Base-by-base conservation (phyloP, 805 yeast species). In the Candida maesae region DNA sequence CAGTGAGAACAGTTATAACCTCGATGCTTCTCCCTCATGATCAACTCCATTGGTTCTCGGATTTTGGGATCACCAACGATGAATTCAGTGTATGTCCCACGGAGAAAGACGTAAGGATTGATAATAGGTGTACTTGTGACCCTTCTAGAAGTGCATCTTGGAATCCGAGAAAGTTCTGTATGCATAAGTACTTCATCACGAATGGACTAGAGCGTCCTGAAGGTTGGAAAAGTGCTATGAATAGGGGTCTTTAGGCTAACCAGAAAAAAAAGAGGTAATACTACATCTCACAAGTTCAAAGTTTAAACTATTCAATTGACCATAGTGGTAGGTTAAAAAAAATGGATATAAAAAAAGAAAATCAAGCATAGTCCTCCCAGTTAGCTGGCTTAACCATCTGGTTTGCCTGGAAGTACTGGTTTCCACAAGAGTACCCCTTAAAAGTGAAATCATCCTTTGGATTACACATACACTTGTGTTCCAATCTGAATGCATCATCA, bases 361-460 rank as follows among this genome's bases (percentile, higher is more conserved):
- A 25, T 41, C 27, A 46, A 18, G 47, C 42, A 48, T 71, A 75
- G 47, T 71, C 70, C 61, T 80, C 80, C 91, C 91, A 84, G 34
- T 84, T 84, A 31, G 62, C 64, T 41, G 87, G 88, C 66, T 79
- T 82, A 46, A 67, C 61, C 52, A 79, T 51, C 44, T 71, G 70
- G 52, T 75, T 73, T 35, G 77, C 66, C 16, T 72, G 66, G 66
- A 71, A 79, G 67, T 64, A 85, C 62, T 78, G 76, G 47, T 74
- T 65, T 41, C 84, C 78, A 68, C 95, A 85, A 9, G 88, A 80
- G 63, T 80, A 84, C n/a, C 75, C 78, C 58, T 70, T 78, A 79
- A 84, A 85, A n/a, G 90, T 81, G 67, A 85, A 81, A 65, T 85
- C 95, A 4, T 76, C 71, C 14, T 67, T 64, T 31, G 85, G 84